Base-by-base conservation (phyloP, 2,329 filamentous ascomycete species). In the Daldinia sp. region DNA sequence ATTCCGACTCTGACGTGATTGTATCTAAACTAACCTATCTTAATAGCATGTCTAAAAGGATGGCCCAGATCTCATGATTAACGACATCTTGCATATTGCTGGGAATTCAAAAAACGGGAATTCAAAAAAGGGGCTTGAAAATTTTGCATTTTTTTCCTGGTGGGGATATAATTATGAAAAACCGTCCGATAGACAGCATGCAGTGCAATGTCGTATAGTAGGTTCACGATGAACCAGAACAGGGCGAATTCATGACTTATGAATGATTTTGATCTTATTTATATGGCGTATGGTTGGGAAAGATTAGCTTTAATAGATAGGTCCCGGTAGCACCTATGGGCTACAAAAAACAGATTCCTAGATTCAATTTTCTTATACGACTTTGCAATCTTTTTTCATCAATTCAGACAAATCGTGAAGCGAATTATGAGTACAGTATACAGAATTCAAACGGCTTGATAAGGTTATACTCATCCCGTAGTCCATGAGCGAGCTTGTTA, bases 1-100 rank as follows among this genome's bases (percentile, higher is more conserved):
- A 17, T 27, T 30, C 3, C 10, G 4, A 30, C 19, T 25, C 10
- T 10, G 10, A n/a, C 30, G 49, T 52, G 5, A 23, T 11, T 23
- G 10, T 23, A 30, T 19, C 3, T 10, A 54, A 52, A 30, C 77
- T 81, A 77, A 81, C 70, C 45, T 47, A 34, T 3, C 29, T 41
- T 8, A 43, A 70, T 66, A 89, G 87, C 74, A 90, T 90, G 87
- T 87, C 87, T 19, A 87, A 85, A 79, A 82, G 85, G 68, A 85
- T 87, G 81, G 79, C 83, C n/a, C 78, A 81, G 65, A 78, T 85
- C 17, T 65, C 77, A 58, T 74, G 64, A 66, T 57, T 32, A n/a
- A 52, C 23, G 19, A 27, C 15, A 17, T 55, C 32, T 37, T 54
- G 51, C 55, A 60, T 58, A 53, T 39, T 53, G 11, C 19, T 21